Conservation (phyloP, 495 filamentous ascomycete species). For the Daldinia concentrica region DNA sequence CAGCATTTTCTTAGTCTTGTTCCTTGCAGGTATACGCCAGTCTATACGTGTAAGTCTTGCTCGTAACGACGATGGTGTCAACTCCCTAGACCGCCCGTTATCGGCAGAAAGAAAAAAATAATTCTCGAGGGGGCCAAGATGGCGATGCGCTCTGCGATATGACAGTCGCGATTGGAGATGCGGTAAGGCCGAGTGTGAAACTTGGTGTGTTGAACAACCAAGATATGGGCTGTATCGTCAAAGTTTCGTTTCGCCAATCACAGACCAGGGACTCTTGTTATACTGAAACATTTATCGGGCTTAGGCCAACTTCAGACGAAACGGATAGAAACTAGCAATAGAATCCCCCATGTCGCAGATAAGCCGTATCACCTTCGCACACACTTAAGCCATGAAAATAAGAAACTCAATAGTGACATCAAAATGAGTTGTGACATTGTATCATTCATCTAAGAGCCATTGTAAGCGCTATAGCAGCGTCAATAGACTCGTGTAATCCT, state of each 20-base stretch:
- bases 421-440: constrained; percentile 31
- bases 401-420: constrained; percentile 8
- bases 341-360: constrained; percentile 20
- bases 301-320: constrained; percentile 32
- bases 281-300: constrained; percentile 35
- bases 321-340: constrained; percentile 14
- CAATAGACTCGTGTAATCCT: constrained; percentile 12
- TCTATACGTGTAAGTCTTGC: constrained; percentile 28
- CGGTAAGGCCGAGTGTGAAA: constrained; percentile 33
- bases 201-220: constrained; percentile 29
- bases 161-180: constrained; percentile 24
- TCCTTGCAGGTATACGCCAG: constrained; percentile 33
- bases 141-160: constrained; percentile 12
- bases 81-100: constrained; percentile 13
- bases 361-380: constrained; percentile 11
- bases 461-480: constrained; percentile 24
- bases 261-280: constrained; percentile 25
- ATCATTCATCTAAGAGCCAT: constrained; percentile 34
- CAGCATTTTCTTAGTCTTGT: constrained; percentile 25
- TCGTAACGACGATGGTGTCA: constrained; percentile 24
- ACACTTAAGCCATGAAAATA: background rate
- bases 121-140: constrained; percentile 1
- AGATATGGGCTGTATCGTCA: constrained; percentile 18
- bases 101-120: constrained; percentile 22
- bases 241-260: constrained; percentile 39